Evolutionary conservation across 331 rosid species (phyloP).

Genomic region (Stylosanthes scabra): DNA sequence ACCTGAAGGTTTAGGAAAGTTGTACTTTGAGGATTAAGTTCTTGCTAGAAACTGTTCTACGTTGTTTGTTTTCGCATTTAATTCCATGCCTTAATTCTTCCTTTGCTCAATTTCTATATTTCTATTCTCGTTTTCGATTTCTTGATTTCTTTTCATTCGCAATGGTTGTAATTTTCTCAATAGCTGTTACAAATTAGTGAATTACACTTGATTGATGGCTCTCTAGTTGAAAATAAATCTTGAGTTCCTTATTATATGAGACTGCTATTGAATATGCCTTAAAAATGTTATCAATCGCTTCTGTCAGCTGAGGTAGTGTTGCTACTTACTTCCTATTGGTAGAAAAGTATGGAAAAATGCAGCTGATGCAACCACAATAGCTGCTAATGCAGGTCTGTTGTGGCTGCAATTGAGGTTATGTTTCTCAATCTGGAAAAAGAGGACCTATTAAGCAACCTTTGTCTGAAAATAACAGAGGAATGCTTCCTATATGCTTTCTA

Average conservation of each 20-base stretch:
- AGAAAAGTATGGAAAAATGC: neutral
- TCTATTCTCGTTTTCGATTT: slow-evolving; percentile 33
- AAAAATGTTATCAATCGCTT: neutral
- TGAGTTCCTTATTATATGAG: neutral
- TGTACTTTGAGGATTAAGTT: slow-evolving; percentile 59
- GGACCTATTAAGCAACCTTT: neutral
- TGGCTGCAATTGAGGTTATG: neutral
- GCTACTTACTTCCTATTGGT: neutral
- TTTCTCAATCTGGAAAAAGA: neutral
- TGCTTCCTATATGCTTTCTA: neutral
- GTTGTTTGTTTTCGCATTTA: slow-evolving; percentile 39
- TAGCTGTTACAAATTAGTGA: neutral
- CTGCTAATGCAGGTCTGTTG: neutral
- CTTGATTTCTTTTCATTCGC: slow-evolving; percentile 27
- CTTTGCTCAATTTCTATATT: slow-evolving; percentile 19
- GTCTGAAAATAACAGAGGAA: neutral
- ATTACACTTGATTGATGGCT: neutral
- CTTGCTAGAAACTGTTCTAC: slow-evolving; percentile 40
- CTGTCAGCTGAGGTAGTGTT: neutral
- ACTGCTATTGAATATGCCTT: slow-evolving; percentile 4
- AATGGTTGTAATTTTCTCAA: slow-evolving; percentile 14
- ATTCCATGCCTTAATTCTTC: slow-evolving; percentile 41
- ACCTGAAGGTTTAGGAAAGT: slow-evolving; percentile 59
- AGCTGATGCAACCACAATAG: neutral
- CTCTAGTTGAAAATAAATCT: slow-evolving; percentile 3